A percentile compares a stretch with the other conserved stretches of the same genome.
Evolutionary conservation across 352 stramenopile species (phyloP).

Genomic region (Peronospora farinosa): DNA sequence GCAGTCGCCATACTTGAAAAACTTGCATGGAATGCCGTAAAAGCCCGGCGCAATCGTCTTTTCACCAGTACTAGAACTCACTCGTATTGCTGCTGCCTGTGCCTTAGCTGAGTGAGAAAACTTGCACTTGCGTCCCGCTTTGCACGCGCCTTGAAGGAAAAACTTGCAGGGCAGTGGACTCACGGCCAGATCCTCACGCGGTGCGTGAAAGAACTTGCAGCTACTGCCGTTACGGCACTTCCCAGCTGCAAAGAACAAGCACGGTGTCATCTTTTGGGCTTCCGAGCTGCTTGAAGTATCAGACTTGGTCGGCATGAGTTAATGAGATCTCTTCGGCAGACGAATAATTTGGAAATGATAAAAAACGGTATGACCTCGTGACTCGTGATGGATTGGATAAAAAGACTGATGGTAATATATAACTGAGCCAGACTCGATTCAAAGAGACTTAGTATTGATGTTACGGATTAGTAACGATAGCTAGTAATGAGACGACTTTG

Average conservation of each 20-base stretch:
- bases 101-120: constrained; percentile 46
- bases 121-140: constrained; percentile 53
- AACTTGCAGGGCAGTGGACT: constrained; percentile 61
- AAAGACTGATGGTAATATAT: constrained; percentile 4
- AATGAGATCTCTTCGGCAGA: not conserved
- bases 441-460: no score
- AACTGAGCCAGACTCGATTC: no score
- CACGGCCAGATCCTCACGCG: constrained; percentile 31
- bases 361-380: not conserved
- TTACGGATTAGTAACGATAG: no score
- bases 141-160: constrained; percentile 61
- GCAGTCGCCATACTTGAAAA: constrained; percentile 65
- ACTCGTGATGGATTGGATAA: constrained; percentile 16
- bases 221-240: constrained; percentile 62
- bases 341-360: constrained; percentile 15
- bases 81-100: constrained; percentile 17
- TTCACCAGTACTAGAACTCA: constrained; percentile 43
- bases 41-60: constrained; percentile 35
- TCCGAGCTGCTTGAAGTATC: constrained; percentile 11
- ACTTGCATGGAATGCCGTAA: constrained; percentile 58
- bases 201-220: constrained; percentile 63
- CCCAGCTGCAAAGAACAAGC: constrained; percentile 58
- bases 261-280: constrained; percentile 30
- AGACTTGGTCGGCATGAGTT: constrained; percentile 24
- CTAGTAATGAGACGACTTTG: no score